Evolutionary conservation across 768 basidiomycete genomes (phyloP).

Genomic region (Lactarius sanguifluus): DNA sequence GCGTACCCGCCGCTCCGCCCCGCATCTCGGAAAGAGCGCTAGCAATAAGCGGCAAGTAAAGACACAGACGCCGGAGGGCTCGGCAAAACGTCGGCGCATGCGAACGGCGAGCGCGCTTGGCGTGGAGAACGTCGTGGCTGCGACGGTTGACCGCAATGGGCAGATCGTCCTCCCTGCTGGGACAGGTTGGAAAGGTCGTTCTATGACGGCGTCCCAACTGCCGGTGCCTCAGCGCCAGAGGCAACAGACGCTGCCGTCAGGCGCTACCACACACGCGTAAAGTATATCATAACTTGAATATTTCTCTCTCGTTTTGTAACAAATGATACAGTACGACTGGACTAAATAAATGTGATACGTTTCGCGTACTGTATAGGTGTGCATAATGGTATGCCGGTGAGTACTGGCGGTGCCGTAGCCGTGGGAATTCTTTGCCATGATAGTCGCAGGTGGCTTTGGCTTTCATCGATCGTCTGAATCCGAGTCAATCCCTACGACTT

Average conservation of each 20-base stretch:
- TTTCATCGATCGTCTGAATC: too few species aligned
- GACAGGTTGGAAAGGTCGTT: slow-evolving; percentile 27
- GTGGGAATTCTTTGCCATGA: too few species aligned
- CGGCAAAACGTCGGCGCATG: slow-evolving; percentile 22
- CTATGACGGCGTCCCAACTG: not conserved
- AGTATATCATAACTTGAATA: not conserved
- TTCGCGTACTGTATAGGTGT: not conserved
- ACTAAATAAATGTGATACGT: not conserved
- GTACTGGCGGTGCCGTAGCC: too few species aligned
- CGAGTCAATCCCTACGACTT: too few species aligned
- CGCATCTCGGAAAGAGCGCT: slow-evolving; percentile 18
- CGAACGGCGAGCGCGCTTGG: slow-evolving; percentile 24
- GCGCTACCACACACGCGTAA: not conserved
- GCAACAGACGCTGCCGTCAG: not conserved
- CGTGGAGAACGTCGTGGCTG: not conserved
- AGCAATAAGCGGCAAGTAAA: not conserved
- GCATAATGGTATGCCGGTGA: not conserved
- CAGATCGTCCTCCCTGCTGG: slow-evolving; percentile 28
- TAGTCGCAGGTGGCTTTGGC: too few species aligned
- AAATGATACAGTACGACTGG: not conserved
- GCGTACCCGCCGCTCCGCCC: slow-evolving; percentile 18
- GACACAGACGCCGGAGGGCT: slow-evolving; percentile 14
- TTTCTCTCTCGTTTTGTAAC: not conserved
- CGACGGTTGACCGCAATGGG: slow-evolving; percentile 16
- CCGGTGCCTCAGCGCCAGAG: not conserved